Conservation (phyloP, 148 eudicot species). For the Persicaria tinctoria region DNA sequence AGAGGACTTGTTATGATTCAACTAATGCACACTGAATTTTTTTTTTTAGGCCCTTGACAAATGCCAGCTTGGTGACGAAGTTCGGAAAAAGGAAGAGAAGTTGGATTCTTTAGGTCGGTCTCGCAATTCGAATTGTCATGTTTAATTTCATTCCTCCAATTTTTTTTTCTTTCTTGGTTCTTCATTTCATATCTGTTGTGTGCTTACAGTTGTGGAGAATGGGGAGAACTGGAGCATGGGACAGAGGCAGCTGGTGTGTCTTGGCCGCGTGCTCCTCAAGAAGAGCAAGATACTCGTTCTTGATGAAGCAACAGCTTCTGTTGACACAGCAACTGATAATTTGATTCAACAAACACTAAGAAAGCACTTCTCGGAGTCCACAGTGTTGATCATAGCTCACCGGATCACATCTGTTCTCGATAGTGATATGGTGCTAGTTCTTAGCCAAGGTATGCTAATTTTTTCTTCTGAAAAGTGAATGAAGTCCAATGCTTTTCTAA, state of each 20-base stretch:
- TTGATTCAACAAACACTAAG: constrained; percentile 35
- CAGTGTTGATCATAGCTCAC: constrained; percentile 37
- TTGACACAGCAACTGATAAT: constrained; percentile 45
- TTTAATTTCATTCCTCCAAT: not conserved
- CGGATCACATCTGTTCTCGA: constrained; percentile 57
- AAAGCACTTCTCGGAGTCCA: constrained; percentile 32
- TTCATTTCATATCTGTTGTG: not conserved
- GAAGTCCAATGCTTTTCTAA: no score
- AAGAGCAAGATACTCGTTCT: constrained; percentile 36
- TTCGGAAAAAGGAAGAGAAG: constrained; percentile 63
- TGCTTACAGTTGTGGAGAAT: constrained; percentile 28
- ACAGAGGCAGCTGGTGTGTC: constrained; percentile 42
- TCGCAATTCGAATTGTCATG: not conserved
- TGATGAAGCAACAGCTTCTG: constrained; percentile 45
- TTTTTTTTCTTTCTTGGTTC: no score
- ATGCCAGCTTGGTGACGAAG: constrained; percentile 87
- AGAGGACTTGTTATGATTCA: not conserved
- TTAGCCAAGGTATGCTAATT: constrained; percentile 19
- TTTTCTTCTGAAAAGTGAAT: not conserved
- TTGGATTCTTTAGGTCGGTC: constrained; percentile 67
- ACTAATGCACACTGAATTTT: not conserved
- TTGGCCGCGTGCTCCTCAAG: constrained; percentile 47
- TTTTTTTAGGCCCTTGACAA: constrained; percentile 69
- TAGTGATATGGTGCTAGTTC: constrained; percentile 68
- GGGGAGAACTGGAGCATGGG: constrained; percentile 61